Evolutionary conservation across 306 rosid genomes (phyloP), one percentile per base, ranked within the genome.

Genomic region (Ormosia semicastrata): DNA sequence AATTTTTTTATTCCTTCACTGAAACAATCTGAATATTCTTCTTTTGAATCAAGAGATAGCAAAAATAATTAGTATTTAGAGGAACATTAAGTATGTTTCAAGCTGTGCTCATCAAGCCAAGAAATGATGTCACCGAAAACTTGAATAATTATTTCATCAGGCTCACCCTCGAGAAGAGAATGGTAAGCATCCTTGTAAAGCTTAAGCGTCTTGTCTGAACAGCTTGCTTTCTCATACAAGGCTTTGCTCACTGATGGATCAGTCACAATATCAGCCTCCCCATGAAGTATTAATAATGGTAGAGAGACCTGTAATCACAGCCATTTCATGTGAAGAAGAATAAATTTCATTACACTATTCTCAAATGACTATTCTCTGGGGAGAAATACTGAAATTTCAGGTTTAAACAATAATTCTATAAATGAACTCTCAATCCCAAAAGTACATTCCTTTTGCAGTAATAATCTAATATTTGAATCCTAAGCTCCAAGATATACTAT

Each of bases 91-190:
- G 75, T 81, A 12, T 7, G 73, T 66, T 66, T 79, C 57, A 82
- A 47, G 77, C 81, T 76, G 33, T 71, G 95, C 8, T 89, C 90
- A 62, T 92, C 87, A 10, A 95, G 93, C 99, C 99, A 95, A 17
- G 90, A 87, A 85, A 89, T 49, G 79, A 95, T 92, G 79, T 92
- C 98, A 13, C 10, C 75, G 54, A 89, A 85, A 75, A 89, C 94
- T 68, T 76, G 81, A 67, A 33, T 40, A 72, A 95, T 91, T 52
- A 73, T 49, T 72, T 93, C 98, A 84, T 95, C 98, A 46, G 98
- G 91, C 81, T 95, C 99, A 50, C 99, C 99, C 76, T 92, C 99
- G n/a, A 95, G 87, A 70, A 95, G 97, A 46, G 97, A 73, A 86
- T 95, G 99, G 36, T 37, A 93, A 4, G 96, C 92, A 77, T 91